Base-by-base conservation (phyloP, 2,329 filamentous ascomycete genomes). In the Thermothelomyces thermophilus region DNA sequence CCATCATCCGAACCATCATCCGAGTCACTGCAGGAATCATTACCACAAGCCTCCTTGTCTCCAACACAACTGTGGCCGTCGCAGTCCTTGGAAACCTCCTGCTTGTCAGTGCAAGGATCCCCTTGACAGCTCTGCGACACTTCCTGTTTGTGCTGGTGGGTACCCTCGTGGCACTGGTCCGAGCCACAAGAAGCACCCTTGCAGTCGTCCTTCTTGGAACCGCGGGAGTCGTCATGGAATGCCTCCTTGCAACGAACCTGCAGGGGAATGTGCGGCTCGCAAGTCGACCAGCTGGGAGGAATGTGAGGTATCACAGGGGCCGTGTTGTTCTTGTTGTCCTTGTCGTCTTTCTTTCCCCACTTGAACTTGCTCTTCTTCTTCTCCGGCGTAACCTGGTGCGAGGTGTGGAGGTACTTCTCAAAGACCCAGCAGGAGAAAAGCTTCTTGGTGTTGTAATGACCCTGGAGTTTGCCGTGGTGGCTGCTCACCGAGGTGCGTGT, bases 401-500 rank as follows among this genome's bases (percentile, higher is more conserved):
- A 6, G 30, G 2, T 28, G 31, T 19, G n/a, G n/a, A 41, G 46
- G 37, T 24, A 35, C 37, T 48, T 48, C 43, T 52, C 50, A 31
- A 48, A 48, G 36, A 52, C 50, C 50, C 50, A 52, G 35, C 50
- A 52, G 2, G 50, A 48, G 10, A 45, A 36, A 14, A 52, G 41
- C 19, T 22, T 40, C 35, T 52, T 45, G 45, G 50, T 52, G 45
- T 52, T 48, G 45, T 52, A 48, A 8, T 35, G 36, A 5, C 50
- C 50, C 16, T 24, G 26, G 11, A 39, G 31, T 16, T 44, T 22
- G 17, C 33, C 16, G 35, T 40, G 24, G 3, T 37, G 22, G 13
- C 42, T 39, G 33, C 22, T 28, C 22, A 30, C 24, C 22, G 16
- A 19, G 14, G 17, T 8, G 17, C 19, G 17, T 2, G 5, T 35